Conservation (phyloP, 768 basidiomycete species). For the Aureoboletus auriporus region DNA sequence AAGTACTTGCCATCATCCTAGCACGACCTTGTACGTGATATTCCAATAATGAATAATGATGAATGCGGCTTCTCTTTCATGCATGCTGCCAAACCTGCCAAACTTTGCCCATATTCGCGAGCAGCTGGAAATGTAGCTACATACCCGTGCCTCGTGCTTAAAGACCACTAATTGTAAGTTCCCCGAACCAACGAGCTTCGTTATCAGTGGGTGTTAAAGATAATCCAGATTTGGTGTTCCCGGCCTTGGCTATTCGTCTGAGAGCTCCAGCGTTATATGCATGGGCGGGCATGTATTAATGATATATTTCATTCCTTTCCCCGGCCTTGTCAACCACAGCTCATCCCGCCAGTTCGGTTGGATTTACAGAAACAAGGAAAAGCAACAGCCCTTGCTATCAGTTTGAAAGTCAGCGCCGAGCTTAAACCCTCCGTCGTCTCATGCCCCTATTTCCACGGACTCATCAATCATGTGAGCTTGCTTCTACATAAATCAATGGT, state of each 20-base stretch:
- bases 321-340: not conserved
- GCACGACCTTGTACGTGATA: not conserved
- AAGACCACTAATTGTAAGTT: not conserved
- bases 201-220: not conserved
- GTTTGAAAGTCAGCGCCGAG: constrained; percentile 34
- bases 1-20: not conserved
- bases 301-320: not conserved
- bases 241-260: constrained; percentile 1
- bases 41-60: not conserved
- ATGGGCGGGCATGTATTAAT: too few species aligned
- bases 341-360: constrained; percentile 36
- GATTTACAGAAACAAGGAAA: constrained; percentile 60
- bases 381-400: constrained; percentile 47
- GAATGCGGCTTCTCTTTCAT: too few species aligned
- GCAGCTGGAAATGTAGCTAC: not conserved
- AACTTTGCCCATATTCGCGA: not conserved
- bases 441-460: constrained; percentile 32
- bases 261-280: too few species aligned
- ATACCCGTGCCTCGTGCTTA: not conserved
- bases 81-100: too few species aligned
- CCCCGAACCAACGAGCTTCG: not conserved
- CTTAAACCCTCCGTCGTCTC: not conserved
- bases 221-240: not conserved
- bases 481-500: not conserved
- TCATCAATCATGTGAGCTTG: constrained; percentile 59